Evolutionary conservation across 129 eudicot genomes (phyloP).

Genomic region (Centrapalus pauciflorus): DNA sequence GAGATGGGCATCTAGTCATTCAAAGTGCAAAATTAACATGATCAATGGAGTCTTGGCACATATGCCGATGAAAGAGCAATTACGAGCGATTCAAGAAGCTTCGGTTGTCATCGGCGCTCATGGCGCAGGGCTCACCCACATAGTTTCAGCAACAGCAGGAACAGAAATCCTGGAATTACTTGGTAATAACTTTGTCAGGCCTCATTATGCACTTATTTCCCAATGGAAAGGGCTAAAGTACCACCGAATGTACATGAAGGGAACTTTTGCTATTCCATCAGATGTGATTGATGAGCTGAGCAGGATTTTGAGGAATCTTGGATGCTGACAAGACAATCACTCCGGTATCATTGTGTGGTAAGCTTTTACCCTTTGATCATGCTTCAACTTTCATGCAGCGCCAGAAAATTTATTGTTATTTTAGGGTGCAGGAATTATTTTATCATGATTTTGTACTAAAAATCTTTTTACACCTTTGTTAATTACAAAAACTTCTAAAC

Average conservation of each 20-base stretch:
- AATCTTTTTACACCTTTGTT: too few relatives aligned
- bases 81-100: constrained; percentile 84
- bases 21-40: constrained; percentile 54
- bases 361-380: too few relatives aligned
- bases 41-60: constrained; percentile 82
- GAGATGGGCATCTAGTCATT: constrained; percentile 48
- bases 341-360: too few relatives aligned
- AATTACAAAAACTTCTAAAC: too few relatives aligned
- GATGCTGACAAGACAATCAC: too few relatives aligned
- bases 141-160: constrained; percentile 68
- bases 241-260: constrained; percentile 56
- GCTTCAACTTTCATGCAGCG: too few relatives aligned
- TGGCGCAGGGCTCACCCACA: constrained; percentile 95
- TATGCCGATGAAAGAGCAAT: constrained; percentile 97
- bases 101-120: constrained; percentile 88
- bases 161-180: constrained; percentile 71
- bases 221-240: constrained; percentile 88
- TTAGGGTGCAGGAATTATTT: too few relatives aligned
- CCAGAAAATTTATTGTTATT: too few relatives aligned
- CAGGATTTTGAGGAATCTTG: constrained; percentile 55
- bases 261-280: constrained; percentile 53
- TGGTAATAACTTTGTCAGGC: constrained; percentile 63
- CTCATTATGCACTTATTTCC: constrained; percentile 77
- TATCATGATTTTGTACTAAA: too few relatives aligned
- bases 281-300: constrained; percentile 47